Evolutionary conservation across 768 basidiomycete genomes (phyloP), one percentile per base, ranked within the genome.

Genomic region (Neoboletus subvelutipes): DNA sequence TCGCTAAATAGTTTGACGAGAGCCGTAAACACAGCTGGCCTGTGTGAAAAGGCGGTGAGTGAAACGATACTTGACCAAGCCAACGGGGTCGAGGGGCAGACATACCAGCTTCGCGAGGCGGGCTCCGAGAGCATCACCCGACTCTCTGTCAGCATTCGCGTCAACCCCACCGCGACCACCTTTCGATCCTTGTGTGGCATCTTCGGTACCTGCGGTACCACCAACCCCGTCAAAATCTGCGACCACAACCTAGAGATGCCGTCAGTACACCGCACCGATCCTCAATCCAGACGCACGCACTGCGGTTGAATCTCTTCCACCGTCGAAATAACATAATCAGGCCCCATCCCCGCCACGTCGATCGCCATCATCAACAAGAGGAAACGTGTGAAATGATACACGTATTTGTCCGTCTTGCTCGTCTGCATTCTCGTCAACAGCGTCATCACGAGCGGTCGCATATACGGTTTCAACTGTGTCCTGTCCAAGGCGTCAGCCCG

Each of bases 341-440:
- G 90, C 0, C 83, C 82, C 26, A 95, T 75, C 6, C 86, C 88
- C 2, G 84, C 82, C 26, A 84, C 82, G 54, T 89, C 79, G 62
- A 96, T 70, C 15, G 94, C 92, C 73, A 90, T 82, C 22, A 80
- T 76, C 71, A 85, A 90, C 31, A 88, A 74, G 59, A 95, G 68
- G 74, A 96, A 96, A 64, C 83, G 79, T 5, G 90, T 80, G 68
- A 98, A 89, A 48, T 85, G 79, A 70, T 93, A 90, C 9, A 86
- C 84, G 70, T 87, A 98, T 70, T 86, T 89, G 62, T 94, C 88
- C 20, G 94, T 96, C 73, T 94, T 94, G 75, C 82, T 91, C 22
- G 83, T 80, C 64, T 95, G 94, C 77, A 98, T 80, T 46, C 95
- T 81, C 4, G 85, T 95, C 34, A 98, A 77, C 10, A 98, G 77